Base-by-base conservation (phyloP, 805 yeast species). In the Lachancea dasiensis region DNA sequence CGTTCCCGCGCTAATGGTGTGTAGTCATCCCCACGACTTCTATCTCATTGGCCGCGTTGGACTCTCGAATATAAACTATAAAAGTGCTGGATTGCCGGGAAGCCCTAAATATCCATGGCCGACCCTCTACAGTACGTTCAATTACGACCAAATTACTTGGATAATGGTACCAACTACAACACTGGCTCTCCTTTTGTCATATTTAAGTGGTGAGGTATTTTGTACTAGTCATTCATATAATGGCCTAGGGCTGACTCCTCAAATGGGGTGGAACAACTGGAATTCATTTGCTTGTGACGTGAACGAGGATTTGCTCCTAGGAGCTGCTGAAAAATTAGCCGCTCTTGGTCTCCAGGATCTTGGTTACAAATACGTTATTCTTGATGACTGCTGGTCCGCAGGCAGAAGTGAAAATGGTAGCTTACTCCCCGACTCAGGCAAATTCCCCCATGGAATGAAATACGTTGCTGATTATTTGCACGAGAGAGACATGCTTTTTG, bases 221-320 rank as follows among this genome's bases (percentile, higher is more conserved):
- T 18, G 19, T 32, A 16, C 34, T n/a, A 22, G 24, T 10, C 7
- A 40, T 11, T 36, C 41, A 25, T 41, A 41, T 27, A 41, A 41
- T 37, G 44, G 44, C 14, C 38, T 41, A 7, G 44, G 41, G 6
- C 19, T 27, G 9, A 50, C 48, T 2, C 57, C 58, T 13, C 55
- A 49, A 33, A 51, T 52, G 50, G 61, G 59, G 13, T 56, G 60
- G 61, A 46, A 49, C 40, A 47, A 53, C 14, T 58, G 62, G 63
- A 54, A 55, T 34, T 47, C 52, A 7, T 58, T 49, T 39, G 51
- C 43, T 5, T 56, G 63, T 36, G 43, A 51, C 31, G 57, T 57
- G 26, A 56, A 43, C 29, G 58, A 48, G 23, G 40, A 48, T 3
- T 39, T 53, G 17, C 45, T 58, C 2, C 28, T 53, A 11, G 38